A percentile compares a stretch with the other conserved stretches of the same genome.
Conservation (phyloP, 139 green algal genomes). For the Volvox reticuliferus region DNA sequence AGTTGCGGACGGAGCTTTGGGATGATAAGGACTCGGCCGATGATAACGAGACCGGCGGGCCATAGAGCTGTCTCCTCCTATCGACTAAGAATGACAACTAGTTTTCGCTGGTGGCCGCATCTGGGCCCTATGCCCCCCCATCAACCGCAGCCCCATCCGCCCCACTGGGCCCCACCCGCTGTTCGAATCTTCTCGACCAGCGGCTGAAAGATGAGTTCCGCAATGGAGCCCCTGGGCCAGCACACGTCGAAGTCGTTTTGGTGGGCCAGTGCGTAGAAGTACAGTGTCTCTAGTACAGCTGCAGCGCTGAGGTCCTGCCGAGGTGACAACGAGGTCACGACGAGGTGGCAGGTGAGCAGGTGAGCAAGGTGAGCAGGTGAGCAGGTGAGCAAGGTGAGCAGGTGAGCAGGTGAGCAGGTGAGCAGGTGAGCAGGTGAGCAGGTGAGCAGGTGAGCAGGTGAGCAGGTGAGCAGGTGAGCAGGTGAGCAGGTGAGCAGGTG, state of each 20-base stretch:
- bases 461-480: not conserved
- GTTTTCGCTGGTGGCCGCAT: no score
- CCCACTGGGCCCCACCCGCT: conserved; percentile 19
- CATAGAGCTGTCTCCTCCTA: not conserved
- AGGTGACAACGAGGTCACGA: no score
- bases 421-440: no score
- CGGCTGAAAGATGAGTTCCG: conserved; percentile 85
- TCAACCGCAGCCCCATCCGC: not conserved
- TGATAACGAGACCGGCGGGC: not conserved
- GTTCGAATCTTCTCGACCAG: conserved; percentile 74
- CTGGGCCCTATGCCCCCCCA: no score
- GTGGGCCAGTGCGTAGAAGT: conserved; percentile 84
- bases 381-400: no score
- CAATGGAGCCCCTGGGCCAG: conserved; percentile 71
- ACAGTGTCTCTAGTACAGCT: conserved; percentile 83
- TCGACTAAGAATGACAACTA: not conserved
- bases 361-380: no score
- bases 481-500: not conserved
- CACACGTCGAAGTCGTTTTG: conserved; percentile 70
- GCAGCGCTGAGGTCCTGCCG: conserved; percentile 67
- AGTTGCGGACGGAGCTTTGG: not conserved
- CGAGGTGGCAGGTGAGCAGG: no score
- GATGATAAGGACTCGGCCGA: not conserved
- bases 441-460: no score
- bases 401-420: no score